Evolutionary conservation across 768 basidiomycete genomes (phyloP).

Genomic region (Kwoniella pini): DNA sequence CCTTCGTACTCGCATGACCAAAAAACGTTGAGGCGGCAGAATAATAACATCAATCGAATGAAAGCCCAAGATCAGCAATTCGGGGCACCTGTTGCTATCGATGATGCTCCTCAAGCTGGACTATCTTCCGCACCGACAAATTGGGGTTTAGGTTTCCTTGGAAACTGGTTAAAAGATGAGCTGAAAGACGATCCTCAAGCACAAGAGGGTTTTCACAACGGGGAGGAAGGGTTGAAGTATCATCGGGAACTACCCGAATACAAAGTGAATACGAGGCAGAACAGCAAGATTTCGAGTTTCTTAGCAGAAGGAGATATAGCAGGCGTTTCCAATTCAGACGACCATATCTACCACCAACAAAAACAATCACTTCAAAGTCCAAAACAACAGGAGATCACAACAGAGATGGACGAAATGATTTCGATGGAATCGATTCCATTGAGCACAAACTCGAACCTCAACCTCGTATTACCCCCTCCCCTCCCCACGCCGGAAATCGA

Average conservation of each 20-base stretch:
- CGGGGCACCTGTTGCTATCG: not conserved
- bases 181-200: not conserved
- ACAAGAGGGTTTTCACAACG: conserved; percentile 23
- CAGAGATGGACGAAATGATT: not conserved
- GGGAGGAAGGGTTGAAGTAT: conserved; percentile 26
- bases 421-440: conserved; percentile 7
- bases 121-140: conserved; percentile 12
- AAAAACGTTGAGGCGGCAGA: conserved; percentile 4
- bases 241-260: not conserved
- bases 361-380: not conserved
- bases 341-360: not conserved
- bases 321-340: no score
- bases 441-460: not conserved
- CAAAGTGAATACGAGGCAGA: conserved; percentile 11
- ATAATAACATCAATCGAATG: not conserved
- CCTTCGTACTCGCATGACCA: not conserved
- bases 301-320: conserved; percentile 1
- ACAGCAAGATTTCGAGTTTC: conserved; percentile 15
- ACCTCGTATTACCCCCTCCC: conserved; percentile 14
- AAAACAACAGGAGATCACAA: not conserved
- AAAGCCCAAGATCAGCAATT: not conserved
- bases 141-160: conserved; percentile 39
- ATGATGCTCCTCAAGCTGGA: not conserved
- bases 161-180: conserved; percentile 28
- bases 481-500: conserved; percentile 19